These are phyloP conservation scores for Prunus armeniaca DNA, from an alignment of 306 rosid species.

Conservation along the genomic window DNA sequence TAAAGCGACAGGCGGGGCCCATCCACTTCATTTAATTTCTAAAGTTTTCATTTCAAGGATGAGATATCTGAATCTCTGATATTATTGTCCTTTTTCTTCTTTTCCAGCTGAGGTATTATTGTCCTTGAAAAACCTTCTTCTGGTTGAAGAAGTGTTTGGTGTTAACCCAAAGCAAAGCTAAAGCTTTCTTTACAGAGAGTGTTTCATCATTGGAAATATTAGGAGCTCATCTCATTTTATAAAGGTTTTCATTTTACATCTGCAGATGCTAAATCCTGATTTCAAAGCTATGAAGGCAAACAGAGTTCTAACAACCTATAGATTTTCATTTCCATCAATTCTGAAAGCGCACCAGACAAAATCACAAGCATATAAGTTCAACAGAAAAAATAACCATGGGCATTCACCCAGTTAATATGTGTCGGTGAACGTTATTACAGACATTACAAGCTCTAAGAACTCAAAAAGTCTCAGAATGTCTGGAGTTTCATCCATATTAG, in stretches of 20 bases:
- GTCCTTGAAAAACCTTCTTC: too few relatives aligned
- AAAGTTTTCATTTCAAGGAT: background rate
- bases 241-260: too few relatives aligned
- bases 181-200: too few relatives aligned
- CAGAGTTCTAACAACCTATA: background rate
- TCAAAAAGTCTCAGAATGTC: background rate
- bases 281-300: background rate
- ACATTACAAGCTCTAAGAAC: background rate
- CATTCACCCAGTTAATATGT: background rate
- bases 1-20: conserved; percentile 41
- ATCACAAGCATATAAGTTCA: background rate
- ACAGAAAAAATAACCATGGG: background rate
- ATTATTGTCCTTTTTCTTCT: background rate
- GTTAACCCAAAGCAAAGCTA: too few relatives aligned
- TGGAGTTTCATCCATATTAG: conserved; percentile 4
- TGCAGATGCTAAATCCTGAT: background rate
- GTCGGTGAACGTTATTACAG: background rate
- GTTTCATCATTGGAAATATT: too few relatives aligned
- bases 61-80: background rate
- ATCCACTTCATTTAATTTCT: conserved; percentile 24
- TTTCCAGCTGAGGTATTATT: background rate
- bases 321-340: background rate
- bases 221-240: too few relatives aligned
- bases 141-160: too few relatives aligned
- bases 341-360: background rate